Evolutionary conservation across 495 filamentous ascomycete species (phyloP).

Genomic region (Clavariopsis aquatica): DNA sequence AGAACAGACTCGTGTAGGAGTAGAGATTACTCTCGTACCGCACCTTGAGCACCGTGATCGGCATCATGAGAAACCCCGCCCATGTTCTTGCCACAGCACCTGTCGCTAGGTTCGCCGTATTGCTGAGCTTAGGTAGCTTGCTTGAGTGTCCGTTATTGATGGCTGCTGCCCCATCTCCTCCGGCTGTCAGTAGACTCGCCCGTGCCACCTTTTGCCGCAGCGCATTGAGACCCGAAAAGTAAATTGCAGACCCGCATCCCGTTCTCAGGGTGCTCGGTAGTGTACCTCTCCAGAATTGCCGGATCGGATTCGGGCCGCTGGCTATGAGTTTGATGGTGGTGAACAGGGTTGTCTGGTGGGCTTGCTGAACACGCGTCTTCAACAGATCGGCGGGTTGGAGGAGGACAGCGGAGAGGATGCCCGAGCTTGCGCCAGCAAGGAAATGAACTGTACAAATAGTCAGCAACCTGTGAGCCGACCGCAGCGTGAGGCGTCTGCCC

Average conservation of each 20-base stretch:
- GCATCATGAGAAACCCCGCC: slow-evolving; percentile 92
- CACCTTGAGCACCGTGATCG: slow-evolving; percentile 94
- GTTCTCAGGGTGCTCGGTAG: slow-evolving; percentile 89
- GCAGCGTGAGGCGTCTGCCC: background rate
- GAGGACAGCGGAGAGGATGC: slow-evolving; percentile 80
- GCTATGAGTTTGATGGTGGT: slow-evolving; percentile 70
- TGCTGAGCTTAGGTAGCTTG: slow-evolving; percentile 78
- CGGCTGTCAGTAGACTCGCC: slow-evolving; percentile 7
- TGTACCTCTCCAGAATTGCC: slow-evolving; percentile 91
- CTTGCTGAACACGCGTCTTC: slow-evolving; percentile 92
- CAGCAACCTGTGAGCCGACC: background rate
- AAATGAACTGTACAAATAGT: slow-evolving; percentile 67
- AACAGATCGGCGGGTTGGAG: slow-evolving; percentile 96
- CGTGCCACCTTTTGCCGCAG: slow-evolving; percentile 70
- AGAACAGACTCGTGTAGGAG: slow-evolving; percentile 72
- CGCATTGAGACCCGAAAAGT: slow-evolving; percentile 86
- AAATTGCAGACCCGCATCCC: slow-evolving; percentile 87
- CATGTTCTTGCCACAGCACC: slow-evolving; percentile 80
- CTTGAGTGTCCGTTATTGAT: slow-evolving; percentile 55
- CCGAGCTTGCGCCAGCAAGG: slow-evolving; percentile 81
- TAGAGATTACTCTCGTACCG: slow-evolving; percentile 88
- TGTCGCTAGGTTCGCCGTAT: slow-evolving; percentile 79
- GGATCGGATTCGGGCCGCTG: slow-evolving; percentile 60
- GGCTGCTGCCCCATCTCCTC: background rate
- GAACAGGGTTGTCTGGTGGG: slow-evolving; percentile 62